phyloP scores from a whole-genome alignment of 768 basidiomycete genomes.

The Lactarius hatsudake region DNA sequence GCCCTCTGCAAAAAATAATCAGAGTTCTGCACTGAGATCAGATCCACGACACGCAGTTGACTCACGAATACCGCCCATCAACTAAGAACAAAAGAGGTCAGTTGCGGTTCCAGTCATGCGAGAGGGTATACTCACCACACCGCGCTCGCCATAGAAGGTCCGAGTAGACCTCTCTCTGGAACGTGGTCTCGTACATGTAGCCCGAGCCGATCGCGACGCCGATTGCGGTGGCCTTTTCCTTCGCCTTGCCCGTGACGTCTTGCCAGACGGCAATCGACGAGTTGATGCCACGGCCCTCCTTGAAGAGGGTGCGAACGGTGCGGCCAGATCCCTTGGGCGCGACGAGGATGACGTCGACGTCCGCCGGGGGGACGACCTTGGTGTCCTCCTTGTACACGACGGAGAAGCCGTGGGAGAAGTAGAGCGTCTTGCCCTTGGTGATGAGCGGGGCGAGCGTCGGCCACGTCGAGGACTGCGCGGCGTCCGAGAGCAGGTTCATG shows the following conservation, averaged over 20 bases:
- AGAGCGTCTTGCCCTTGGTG: conserved; percentile 99
- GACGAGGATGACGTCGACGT: conserved; percentile 98
- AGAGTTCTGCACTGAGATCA: conserved; percentile 15
- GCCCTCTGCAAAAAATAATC: conserved; percentile 59
- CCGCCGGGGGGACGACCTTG: conserved; percentile 83
- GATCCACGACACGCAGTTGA: conserved; percentile 23
- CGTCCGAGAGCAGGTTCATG: conserved; percentile 99
- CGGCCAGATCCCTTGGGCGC: conserved; percentile 99
- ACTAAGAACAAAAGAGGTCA: conserved; percentile 47
- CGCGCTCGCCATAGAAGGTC: conserved; percentile 99
- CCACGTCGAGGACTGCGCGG: conserved; percentile 99
- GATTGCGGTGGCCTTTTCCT: conserved; percentile 93
- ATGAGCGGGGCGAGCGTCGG: conserved; percentile 84
- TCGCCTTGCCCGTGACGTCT: conserved; percentile 96
- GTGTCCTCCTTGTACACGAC: conserved; percentile 98
- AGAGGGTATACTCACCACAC: conserved; percentile 69
- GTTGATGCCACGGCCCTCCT: conserved; percentile 99
- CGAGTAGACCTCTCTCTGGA: conserved; percentile 99
- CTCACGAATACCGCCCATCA: conserved; percentile 96
- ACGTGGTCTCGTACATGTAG: conserved; percentile 98
- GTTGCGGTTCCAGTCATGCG: conserved; percentile 3
- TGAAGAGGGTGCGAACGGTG: conserved; percentile 99
- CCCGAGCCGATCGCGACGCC: conserved; percentile 95
- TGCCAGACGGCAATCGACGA: conserved; percentile 94
- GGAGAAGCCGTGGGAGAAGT: conserved; percentile 99